Conservation (phyloP, 148 eudicot genomes). For the Spergularia bocconei region DNA sequence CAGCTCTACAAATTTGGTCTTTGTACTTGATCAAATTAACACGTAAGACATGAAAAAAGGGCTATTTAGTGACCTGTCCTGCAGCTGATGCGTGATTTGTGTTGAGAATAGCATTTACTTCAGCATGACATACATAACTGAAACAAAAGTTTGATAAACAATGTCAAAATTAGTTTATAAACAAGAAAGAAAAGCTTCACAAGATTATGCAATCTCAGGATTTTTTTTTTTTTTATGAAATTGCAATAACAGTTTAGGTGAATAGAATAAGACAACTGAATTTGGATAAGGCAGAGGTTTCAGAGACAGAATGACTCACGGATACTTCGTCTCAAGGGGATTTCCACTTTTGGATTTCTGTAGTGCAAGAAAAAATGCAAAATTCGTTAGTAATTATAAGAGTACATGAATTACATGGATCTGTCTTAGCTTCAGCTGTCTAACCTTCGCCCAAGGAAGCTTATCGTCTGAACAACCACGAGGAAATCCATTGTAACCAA, state of each 20-base stretch:
- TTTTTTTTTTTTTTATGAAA: too few species aligned
- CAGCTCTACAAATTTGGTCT: neutral
- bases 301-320: slow-evolving; percentile 48
- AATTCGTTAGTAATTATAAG: neutral
- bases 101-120: slow-evolving; percentile 93
- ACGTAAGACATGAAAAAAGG: neutral
- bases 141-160: slow-evolving; percentile 16
- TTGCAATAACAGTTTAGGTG: neutral
- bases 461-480: slow-evolving; percentile 93
- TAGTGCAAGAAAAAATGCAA: slow-evolving; percentile 8
- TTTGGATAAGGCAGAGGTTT: neutral
- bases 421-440: slow-evolving; percentile 12
- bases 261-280: neutral
- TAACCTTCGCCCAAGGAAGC: slow-evolving; percentile 96
- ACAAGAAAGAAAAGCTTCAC: neutral
- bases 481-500: slow-evolving; percentile 96
- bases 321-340: slow-evolving; percentile 88
- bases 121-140: slow-evolving; percentile 97
- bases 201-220: neutral
- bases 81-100: slow-evolving; percentile 93
- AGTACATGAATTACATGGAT: neutral
- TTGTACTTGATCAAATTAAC: neutral
- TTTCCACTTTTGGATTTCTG: slow-evolving; percentile 82
- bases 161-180: neutral
- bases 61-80: slow-evolving; percentile 60